phyloP scores from a whole-genome alignment of 352 stramenopile genomes.

The Globisporangium canariense region DNA sequence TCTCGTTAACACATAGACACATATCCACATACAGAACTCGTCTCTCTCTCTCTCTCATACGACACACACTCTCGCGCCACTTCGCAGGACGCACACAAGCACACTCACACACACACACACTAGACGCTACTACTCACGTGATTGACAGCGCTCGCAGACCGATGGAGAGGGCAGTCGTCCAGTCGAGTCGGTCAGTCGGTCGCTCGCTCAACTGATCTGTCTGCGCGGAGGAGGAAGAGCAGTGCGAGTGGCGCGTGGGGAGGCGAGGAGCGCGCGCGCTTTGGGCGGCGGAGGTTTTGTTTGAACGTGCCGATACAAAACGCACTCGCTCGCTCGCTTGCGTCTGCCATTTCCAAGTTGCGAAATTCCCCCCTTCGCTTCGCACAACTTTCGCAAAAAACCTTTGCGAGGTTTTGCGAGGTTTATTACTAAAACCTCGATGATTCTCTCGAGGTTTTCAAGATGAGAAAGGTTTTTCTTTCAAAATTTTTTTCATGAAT shows the following conservation, averaged over 20 bases:
- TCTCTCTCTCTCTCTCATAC: neutral
- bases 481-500: neutral
- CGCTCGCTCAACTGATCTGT: neutral
- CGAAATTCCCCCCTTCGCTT: slow-evolving; percentile 8
- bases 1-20: neutral
- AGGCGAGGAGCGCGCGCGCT: slow-evolving; percentile 4
- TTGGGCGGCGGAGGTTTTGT: slow-evolving; percentile 12
- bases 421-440: neutral
- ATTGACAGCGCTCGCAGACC: neutral
- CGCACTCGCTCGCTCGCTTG: neutral
- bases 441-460: neutral
- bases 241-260: slow-evolving; percentile 1
- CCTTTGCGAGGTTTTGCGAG: neutral
- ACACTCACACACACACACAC: neutral
- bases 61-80: neutral
- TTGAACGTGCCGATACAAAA: slow-evolving; percentile 12
- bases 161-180: neutral
- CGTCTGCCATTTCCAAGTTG: slow-evolving; percentile 1
- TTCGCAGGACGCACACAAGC: neutral
- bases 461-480: neutral
- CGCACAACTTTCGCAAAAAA: neutral
- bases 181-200: neutral
- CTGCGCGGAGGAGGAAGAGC: slow-evolving; percentile 3
- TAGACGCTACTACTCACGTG: neutral
- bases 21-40: neutral